Evolutionary conservation across 768 basidiomycete genomes (phyloP).

Genomic region (Suillus tomentosus): DNA sequence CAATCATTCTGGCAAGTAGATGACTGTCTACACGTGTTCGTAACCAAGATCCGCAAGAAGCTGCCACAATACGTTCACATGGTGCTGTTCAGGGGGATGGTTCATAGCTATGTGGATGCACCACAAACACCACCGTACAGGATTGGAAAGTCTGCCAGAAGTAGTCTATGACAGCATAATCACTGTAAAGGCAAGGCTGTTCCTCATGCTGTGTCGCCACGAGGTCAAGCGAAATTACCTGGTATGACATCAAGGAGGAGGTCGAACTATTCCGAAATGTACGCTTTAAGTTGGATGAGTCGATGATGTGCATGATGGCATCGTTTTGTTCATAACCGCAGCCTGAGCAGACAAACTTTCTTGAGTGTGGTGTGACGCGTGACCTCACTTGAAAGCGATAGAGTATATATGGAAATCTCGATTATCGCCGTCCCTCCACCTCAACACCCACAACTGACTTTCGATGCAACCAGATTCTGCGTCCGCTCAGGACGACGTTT

Average conservation of each 20-base stretch:
- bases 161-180: neutral
- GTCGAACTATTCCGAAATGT: neutral
- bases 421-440: constrained; percentile 28
- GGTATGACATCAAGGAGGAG: neutral
- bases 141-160: neutral
- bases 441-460: constrained; percentile 18
- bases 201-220: neutral
- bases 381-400: constrained; percentile 13
- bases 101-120: neutral
- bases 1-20: neutral
- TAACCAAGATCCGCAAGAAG: neutral
- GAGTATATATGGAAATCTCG: constrained; percentile 38
- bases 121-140: neutral
- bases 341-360: neutral
- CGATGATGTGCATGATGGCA: neutral
- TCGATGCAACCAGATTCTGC: constrained; percentile 26
- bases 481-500: constrained; percentile 20
- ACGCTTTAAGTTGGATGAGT: neutral
- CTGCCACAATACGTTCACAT: constrained; percentile 1
- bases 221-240: neutral
- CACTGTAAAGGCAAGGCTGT: neutral
- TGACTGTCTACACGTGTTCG: constrained; percentile 1
- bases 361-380: constrained; percentile 20
- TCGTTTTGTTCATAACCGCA: neutral
- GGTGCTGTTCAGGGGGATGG: neutral